A percentile compares a stretch with the other conserved stretches of the same genome.
Conservation (phyloP, 495 filamentous ascomycete species). For the Haplographium delicatum region DNA sequence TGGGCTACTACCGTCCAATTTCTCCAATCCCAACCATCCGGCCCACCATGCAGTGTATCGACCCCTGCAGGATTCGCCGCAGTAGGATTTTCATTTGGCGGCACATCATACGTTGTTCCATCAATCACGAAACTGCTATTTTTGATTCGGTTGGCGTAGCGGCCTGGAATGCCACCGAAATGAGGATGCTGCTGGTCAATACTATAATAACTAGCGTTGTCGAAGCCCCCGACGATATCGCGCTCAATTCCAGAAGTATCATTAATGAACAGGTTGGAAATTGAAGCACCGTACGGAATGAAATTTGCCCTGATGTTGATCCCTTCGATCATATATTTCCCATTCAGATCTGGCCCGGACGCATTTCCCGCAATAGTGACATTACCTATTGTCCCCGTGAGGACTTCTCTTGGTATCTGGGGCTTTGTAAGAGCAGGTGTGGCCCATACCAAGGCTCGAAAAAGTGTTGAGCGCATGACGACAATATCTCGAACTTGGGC, state of each 20-base stretch:
- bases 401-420: slow-evolving; percentile 15
- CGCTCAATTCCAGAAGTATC: slow-evolving; percentile 58
- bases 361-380: slow-evolving; percentile 14
- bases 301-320: slow-evolving; percentile 68
- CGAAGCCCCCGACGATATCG: slow-evolving; percentile 75
- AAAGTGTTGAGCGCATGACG: slow-evolving; percentile 7
- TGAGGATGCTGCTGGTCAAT: slow-evolving; percentile 65
- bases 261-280: slow-evolving; percentile 68
- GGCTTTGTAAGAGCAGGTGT: not conserved
- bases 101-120: slow-evolving; percentile 55
- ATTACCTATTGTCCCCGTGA: slow-evolving; percentile 22
- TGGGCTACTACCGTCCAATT: slow-evolving; percentile 74
- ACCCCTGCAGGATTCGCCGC: slow-evolving; percentile 34
- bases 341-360: slow-evolving; percentile 36
- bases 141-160: slow-evolving; percentile 84
- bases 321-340: slow-evolving; percentile 68
- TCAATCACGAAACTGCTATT: slow-evolving; percentile 76
- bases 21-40: slow-evolving; percentile 72
- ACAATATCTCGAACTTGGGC: not conserved
- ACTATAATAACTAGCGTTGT: slow-evolving; percentile 67
- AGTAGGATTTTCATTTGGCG: slow-evolving; percentile 66
- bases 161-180: slow-evolving; percentile 71
- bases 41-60: slow-evolving; percentile 80
- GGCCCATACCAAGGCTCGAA: not conserved
- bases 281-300: slow-evolving; percentile 73